Conservation (phyloP, 306 rosid species). For the Senna siamea region DNA sequence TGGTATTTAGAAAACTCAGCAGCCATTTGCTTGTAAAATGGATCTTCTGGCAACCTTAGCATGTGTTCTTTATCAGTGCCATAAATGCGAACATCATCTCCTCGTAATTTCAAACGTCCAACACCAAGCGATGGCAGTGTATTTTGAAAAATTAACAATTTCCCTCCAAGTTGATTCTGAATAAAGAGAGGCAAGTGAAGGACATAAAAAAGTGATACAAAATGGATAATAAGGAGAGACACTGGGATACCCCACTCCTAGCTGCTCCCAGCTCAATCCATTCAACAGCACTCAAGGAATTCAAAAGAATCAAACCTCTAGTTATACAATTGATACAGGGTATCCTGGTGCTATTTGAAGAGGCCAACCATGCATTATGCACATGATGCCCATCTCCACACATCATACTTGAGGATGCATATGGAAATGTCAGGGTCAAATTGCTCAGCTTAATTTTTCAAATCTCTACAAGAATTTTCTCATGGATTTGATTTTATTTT, state of each 20-base stretch:
- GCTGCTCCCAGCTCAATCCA: not conserved
- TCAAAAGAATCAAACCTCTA: not conserved
- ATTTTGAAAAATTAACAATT: conserved; percentile 92
- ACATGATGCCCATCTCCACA: not conserved
- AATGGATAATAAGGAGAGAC: not conserved
- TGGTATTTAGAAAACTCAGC: conserved; percentile 96
- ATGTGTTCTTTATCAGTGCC: conserved; percentile 95
- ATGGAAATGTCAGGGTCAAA: not conserved
- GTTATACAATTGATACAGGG: too few species aligned
- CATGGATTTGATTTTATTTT: conserved; percentile 6
- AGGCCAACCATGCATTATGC: not conserved
- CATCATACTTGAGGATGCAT: not conserved
- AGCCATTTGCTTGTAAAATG: conserved; percentile 99
- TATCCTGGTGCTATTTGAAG: not conserved
- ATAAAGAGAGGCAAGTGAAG: conserved; percentile 28
- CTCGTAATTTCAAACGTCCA: conserved; percentile 96
- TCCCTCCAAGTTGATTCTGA: conserved; percentile 97
- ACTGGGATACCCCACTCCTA: not conserved
- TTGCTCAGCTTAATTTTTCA: not conserved
- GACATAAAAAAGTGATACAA: conserved; percentile 12
- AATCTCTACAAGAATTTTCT: not conserved
- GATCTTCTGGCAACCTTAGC: conserved; percentile 91
- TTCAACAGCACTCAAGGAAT: not conserved
- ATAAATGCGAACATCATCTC: conserved; percentile 91
- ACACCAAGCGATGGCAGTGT: conserved; percentile 95